phyloP scores from a whole-genome alignment of 1,284 basidiomycete species.

The Austroboletus novae-zelandiae region DNA sequence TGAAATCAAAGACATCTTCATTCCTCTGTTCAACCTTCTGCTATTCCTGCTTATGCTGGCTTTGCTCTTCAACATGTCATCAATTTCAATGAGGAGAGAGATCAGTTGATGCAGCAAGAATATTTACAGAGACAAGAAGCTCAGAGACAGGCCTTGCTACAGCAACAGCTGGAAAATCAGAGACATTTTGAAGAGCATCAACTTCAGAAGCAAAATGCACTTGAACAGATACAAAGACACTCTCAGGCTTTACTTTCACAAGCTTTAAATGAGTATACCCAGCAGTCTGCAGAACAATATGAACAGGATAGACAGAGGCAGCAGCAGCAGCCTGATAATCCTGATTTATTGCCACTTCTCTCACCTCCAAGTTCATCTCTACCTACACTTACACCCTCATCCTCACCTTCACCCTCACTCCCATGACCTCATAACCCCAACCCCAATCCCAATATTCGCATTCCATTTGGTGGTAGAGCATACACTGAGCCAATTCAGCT shows the following conservation, averaged over 20 bases:
- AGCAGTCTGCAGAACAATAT: slow-evolving; percentile 7
- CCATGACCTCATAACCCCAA: too few relatives aligned
- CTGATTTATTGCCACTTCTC: too few relatives aligned
- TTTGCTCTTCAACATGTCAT: not conserved
- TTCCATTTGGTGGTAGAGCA: slow-evolving; percentile 4
- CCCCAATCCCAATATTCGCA: too few relatives aligned
- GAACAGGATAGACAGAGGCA: slow-evolving; percentile 5
- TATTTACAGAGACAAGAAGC: not conserved
- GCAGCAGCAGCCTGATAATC: not conserved
- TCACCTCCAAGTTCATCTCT: too few relatives aligned
- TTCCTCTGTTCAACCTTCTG: not conserved
- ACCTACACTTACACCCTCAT: too few relatives aligned
- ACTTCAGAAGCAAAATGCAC: not conserved
- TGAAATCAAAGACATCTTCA: not conserved
- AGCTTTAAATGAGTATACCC: slow-evolving; percentile 5
- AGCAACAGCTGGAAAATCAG: not conserved
- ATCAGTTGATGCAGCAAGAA: not conserved
- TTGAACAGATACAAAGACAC: not conserved
- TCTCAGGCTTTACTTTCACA: slow-evolving; percentile 1
- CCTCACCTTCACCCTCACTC: too few relatives aligned
- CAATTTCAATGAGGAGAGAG: not conserved
- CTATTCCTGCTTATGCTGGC: not conserved
- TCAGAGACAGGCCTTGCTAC: not conserved
- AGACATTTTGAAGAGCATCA: not conserved
- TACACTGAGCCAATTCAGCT: slow-evolving; percentile 2